These are phyloP conservation scores for Penicillium hesseltinei DNA, from an alignment of 2,329 filamentous ascomycete genomes.

Conservation along the genomic window DNA sequence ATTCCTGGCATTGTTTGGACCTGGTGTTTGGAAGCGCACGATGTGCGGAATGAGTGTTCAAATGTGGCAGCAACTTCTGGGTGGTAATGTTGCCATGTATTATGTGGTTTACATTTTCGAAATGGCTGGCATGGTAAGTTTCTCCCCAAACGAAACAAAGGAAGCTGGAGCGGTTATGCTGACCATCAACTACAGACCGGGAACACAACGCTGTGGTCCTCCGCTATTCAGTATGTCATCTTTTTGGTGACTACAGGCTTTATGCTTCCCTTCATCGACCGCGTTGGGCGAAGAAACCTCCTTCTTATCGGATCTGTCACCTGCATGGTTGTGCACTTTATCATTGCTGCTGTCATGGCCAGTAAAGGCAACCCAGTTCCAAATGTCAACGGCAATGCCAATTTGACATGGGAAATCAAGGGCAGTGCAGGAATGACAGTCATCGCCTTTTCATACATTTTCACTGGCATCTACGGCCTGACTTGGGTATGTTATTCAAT, in stretches of 20 bases:
- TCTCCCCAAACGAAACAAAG: neutral
- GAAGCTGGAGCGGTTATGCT: no score
- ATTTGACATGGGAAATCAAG: conserved; percentile 48
- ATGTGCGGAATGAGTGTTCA: conserved; percentile 54
- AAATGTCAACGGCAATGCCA: conserved; percentile 48
- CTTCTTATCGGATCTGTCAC: conserved; percentile 48
- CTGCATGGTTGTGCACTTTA: conserved; percentile 52
- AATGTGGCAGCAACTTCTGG: conserved; percentile 57
- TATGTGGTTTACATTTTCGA: conserved; percentile 62
- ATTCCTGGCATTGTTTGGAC: conserved; percentile 46
- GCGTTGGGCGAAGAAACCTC: conserved; percentile 49
- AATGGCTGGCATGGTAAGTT: conserved; percentile 54
- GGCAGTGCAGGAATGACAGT: conserved; percentile 56
- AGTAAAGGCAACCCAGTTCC: conserved; percentile 47
- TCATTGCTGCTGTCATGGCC: conserved; percentile 55
- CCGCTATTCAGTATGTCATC: conserved; percentile 58
- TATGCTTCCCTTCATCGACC: conserved; percentile 53
- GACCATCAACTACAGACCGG: conserved; percentile 29
- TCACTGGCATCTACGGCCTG: conserved; percentile 36
- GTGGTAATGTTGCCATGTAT: conserved; percentile 59
- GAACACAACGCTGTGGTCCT: conserved; percentile 50
- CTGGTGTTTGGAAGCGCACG: conserved; percentile 52
- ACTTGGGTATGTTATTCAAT: conserved; percentile 42
- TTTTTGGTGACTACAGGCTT: conserved; percentile 54
- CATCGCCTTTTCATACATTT: conserved; percentile 63